Conservation (phyloP, 345 rosid species). For the Jatropha curcas region DNA sequence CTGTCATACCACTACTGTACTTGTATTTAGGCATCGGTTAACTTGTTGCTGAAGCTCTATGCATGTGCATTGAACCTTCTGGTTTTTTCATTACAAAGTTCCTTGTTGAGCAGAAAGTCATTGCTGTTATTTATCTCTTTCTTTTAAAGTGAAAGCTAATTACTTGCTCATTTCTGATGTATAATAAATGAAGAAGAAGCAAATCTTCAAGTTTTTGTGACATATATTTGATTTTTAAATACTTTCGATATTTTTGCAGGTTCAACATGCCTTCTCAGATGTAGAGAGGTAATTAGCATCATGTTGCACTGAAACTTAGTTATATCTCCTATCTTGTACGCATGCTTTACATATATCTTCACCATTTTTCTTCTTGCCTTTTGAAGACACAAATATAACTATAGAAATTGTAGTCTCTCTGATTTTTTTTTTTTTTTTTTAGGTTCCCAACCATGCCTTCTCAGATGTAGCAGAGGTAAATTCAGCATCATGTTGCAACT, state of each 20-base stretch:
- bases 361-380: neutral
- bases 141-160: neutral
- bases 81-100: neutral
- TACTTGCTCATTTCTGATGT: neutral
- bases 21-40: neutral
- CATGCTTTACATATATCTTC: neutral
- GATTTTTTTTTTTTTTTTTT: no score
- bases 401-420: neutral
- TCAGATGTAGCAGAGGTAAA: no score
- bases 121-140: neutral
- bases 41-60: neutral
- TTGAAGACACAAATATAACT: neutral
- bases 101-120: neutral
- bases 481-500: no score
- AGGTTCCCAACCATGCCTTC: no score
- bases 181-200: neutral
- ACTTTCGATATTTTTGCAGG: constrained; percentile 34
- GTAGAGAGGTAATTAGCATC: constrained; percentile 48
- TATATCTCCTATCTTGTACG: neutral
- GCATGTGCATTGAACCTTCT: neutral
- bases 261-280: constrained; percentile 65
- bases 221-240: neutral
- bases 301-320: neutral
- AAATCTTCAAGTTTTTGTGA: neutral
- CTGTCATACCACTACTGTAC: neutral